phyloP scores from a whole-genome alignment of 1,284 basidiomycete species.

The Tausonia pullulans region DNA sequence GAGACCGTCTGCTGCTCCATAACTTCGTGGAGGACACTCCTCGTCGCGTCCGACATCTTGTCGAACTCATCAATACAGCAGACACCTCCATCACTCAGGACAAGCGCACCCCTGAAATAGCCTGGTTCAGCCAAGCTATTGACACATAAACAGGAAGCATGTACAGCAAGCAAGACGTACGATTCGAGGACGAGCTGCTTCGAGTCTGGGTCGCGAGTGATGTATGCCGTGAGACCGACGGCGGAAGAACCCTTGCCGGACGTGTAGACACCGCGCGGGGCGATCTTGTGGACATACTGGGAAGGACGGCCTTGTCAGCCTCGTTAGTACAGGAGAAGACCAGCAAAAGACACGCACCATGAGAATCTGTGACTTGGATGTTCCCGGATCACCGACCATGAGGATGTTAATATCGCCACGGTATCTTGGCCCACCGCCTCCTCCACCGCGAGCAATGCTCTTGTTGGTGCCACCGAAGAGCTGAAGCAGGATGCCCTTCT shows the following conservation, averaged over 20 bases:
- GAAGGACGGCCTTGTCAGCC: background rate
- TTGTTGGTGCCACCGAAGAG: slow-evolving; percentile 98
- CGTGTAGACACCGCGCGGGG: slow-evolving; percentile 90
- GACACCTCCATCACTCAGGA: slow-evolving; percentile 92
- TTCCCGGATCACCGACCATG: slow-evolving; percentile 95
- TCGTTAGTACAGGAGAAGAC: background rate
- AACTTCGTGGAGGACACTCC: slow-evolving; percentile 95
- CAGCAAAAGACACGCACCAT: slow-evolving; percentile 44
- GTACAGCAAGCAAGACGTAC: slow-evolving; percentile 31
- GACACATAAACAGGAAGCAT: background rate
- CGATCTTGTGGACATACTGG: slow-evolving; percentile 97
- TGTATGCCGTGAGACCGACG: slow-evolving; percentile 95
- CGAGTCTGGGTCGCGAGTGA: slow-evolving; percentile 93
- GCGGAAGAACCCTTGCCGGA: slow-evolving; percentile 97
- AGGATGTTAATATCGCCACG: slow-evolving; percentile 96
- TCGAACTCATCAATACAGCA: slow-evolving; percentile 99
- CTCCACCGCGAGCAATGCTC: slow-evolving; percentile 80
- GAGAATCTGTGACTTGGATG: slow-evolving; percentile 90
- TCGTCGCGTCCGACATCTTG: slow-evolving; percentile 95
- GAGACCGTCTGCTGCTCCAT: slow-evolving; percentile 99
- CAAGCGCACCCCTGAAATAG: slow-evolving; percentile 69
- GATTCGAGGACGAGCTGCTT: slow-evolving; percentile 96
- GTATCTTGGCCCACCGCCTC: slow-evolving; percentile 88
- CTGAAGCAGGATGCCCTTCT: slow-evolving; percentile 93
- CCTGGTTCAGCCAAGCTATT: background rate